Evolutionary conservation across 768 basidiomycete genomes (phyloP).

Genomic region (Lactarius pseudohatsudake): DNA sequence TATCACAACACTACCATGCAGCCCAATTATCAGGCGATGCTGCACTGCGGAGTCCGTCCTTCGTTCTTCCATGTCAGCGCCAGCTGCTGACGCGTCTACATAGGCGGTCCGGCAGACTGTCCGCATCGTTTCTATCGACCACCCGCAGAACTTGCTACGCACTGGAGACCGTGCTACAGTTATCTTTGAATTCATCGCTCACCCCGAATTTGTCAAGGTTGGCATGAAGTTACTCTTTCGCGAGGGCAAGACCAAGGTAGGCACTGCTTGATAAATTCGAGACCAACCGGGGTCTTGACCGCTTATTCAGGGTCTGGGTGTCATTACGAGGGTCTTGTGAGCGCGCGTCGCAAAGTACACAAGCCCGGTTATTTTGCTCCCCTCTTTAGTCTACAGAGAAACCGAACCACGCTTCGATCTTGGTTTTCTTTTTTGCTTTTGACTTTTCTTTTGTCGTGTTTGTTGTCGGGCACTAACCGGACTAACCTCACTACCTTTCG

Average conservation of each 20-base stretch:
- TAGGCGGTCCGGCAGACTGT: conserved; percentile 92
- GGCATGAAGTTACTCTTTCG: conserved; percentile 93
- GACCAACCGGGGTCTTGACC: conserved; percentile 4
- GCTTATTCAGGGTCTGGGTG: conserved; percentile 63
- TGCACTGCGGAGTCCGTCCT: conserved; percentile 81
- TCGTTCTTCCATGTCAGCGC: neutral
- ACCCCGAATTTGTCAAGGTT: conserved; percentile 88
- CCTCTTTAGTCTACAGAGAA: conserved; percentile 55
- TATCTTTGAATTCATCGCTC: conserved; percentile 91
- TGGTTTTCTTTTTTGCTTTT: neutral
- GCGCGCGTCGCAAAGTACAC: conserved; percentile 31
- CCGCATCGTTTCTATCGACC: conserved; percentile 85
- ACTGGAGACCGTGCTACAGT: conserved; percentile 95
- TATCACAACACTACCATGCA: conserved; percentile 95
- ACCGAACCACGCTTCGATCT: conserved; percentile 55
- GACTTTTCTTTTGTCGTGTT: neutral
- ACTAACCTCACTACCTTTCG: neutral
- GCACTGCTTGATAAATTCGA: conserved; percentile 26
- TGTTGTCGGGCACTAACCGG: neutral
- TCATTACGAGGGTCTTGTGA: conserved; percentile 67
- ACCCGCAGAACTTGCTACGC: conserved; percentile 82
- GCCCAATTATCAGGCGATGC: conserved; percentile 93
- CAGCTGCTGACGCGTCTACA: conserved; percentile 21
- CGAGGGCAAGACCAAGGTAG: conserved; percentile 93
- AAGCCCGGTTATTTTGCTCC: conserved; percentile 23